Evolutionary conservation across 139 green algal species (phyloP).

Genomic region (Tetradesmus lagerheimii): DNA sequence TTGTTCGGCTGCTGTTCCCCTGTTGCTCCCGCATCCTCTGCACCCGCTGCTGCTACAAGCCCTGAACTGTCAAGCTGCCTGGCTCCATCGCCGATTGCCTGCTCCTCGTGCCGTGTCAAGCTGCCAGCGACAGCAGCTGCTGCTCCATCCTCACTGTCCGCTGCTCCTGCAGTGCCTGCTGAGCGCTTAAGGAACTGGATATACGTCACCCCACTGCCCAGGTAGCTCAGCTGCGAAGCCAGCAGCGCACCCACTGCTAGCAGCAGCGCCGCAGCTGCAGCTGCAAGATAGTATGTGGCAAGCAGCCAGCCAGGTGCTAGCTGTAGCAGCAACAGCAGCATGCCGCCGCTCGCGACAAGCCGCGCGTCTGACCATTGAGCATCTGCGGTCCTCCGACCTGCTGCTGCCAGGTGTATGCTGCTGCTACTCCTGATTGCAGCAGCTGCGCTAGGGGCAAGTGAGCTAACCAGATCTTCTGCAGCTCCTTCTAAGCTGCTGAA

Average conservation of each 20-base stretch:
- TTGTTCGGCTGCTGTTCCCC: background rate
- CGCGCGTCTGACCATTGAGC: background rate
- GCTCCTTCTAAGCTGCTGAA: background rate
- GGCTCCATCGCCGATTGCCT: background rate
- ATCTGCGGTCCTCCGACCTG: background rate
- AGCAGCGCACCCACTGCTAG: conserved; percentile 37
- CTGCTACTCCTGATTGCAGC: background rate
- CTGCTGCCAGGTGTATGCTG: background rate
- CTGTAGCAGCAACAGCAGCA: conserved; percentile 11
- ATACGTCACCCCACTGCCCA: conserved; percentile 22
- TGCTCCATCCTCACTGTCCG: background rate
- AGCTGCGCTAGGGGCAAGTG: background rate
- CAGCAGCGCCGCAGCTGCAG: conserved; percentile 11
- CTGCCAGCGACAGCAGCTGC: background rate
- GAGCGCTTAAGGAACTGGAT: conserved; percentile 4
- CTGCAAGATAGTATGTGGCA: conserved; percentile 35
- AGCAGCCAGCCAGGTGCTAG: conserved; percentile 31
- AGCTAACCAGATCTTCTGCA: background rate
- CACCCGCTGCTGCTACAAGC: background rate
- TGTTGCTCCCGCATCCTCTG: too few relatives aligned
- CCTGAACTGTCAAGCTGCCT: background rate
- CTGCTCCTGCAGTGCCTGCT: background rate
- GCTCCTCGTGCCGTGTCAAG: background rate
- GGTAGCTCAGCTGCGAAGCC: conserved; percentile 25
- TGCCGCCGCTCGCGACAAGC: background rate